Evolutionary conservation across 139 green algal species (phyloP), one percentile per base, ranked within the genome.

Genomic region (Micractinium sp.): DNA sequence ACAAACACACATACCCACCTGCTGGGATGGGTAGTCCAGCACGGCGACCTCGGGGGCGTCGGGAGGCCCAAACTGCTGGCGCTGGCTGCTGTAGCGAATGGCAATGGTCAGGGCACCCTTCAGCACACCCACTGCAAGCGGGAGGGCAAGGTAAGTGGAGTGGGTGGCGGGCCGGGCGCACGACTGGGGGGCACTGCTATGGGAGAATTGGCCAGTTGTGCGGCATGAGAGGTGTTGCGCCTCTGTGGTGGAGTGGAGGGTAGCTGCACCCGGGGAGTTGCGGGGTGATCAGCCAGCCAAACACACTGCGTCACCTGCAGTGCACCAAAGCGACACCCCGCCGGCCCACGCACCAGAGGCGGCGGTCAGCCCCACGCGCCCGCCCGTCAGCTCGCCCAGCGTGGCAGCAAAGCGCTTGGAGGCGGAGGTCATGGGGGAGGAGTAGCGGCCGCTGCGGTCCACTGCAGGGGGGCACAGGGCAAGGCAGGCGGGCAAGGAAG

Each of bases 371-470:
- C 96, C 96, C 88, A 98, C 95, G 14, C 96, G 94, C 0, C 96
- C 96, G 38, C 96, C 96, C 15, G 96, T 98, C 61, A 98, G 94
- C 94, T 98, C 96, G 0, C 96, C 96, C 35, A 98, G 90, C 23
- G 96, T 98, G 61, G 95, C 95, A 0, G 94, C 96, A 92, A 98
- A 98, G 33, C 92, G 89, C 41, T 94, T 90, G 31, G 92, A 88
- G 36, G 95, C 88, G n/a, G 90, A 95, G 29, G 91, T 80, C 60
- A 97, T 93, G 35, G 94, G 93, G 77, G 83, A 93, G 91, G 88
- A 93, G 93, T 97, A 98, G 29, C 93, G 87, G 9, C 96, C 96
- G 76, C 93, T 94, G 86, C 94, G 93, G 91, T 97, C 95, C 63
- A 98, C 96, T 25, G 85, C 53, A 89, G 19, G 69, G 3, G 33